Conservation (phyloP, 2,329 filamentous ascomycete species). For the Neophaeococcomyces aloes region DNA sequence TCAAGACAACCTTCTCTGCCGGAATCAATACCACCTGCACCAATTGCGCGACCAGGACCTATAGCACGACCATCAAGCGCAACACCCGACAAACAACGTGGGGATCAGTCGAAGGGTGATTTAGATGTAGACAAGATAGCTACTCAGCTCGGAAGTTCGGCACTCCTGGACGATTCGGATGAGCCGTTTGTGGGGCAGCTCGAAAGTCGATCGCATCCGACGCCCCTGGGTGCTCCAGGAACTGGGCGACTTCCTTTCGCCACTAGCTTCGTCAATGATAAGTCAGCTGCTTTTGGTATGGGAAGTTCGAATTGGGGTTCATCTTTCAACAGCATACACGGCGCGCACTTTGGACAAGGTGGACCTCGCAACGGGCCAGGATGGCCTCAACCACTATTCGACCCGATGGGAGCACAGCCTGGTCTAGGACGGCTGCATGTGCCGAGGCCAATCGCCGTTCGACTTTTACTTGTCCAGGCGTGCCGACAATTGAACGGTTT, state of each 20-base stretch:
- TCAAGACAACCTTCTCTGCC: conserved; percentile 65
- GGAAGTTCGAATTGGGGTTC: conserved; percentile 16
- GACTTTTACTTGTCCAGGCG: conserved; percentile 64
- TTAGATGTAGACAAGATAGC: conserved; percentile 60
- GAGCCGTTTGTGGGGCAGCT: conserved; percentile 43
- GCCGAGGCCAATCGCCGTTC: conserved; percentile 57
- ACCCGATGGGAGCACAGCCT: conserved; percentile 32
- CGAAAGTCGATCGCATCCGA: conserved; percentile 30
- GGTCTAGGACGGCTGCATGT: conserved; percentile 39
- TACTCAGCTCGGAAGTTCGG: conserved; percentile 79
- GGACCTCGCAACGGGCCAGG: conserved; percentile 23
- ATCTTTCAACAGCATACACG: conserved; percentile 15
- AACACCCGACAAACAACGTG: conserved; percentile 40
- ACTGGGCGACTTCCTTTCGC: conserved; percentile 37
- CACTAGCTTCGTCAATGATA: conserved; percentile 17
- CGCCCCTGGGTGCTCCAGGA: conserved; percentile 41
- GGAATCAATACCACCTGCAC: conserved; percentile 53
- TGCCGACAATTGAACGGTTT: conserved; percentile 53
- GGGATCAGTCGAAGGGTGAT: conserved; percentile 32
- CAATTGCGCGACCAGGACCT: conserved; percentile 71
- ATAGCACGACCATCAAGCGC: conserved; percentile 78
- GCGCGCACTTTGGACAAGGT: conserved; percentile 15
- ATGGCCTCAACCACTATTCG: conserved; percentile 37
- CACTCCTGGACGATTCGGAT: conserved; percentile 67
- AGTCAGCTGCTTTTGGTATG: conserved; percentile 18